A percentile compares a stretch with the other conserved stretches of the same genome.
Conservation (phyloP, 2,329 filamentous ascomycete genomes). For the Nemania bipapillata region DNA sequence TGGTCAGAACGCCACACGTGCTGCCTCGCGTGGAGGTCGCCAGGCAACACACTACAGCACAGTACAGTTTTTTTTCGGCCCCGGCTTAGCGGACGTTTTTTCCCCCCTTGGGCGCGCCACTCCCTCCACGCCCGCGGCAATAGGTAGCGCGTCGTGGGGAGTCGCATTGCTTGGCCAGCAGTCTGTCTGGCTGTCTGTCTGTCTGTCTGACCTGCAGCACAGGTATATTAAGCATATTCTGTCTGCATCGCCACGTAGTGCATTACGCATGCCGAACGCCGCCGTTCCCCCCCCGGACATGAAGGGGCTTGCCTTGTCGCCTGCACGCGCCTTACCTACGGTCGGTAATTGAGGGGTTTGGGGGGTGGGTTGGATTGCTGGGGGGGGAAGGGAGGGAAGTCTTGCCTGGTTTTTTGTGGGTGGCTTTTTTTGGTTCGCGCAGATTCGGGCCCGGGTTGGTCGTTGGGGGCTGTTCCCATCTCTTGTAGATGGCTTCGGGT, state of each 20-base stretch:
- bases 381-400: neutral
- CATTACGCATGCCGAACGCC: neutral
- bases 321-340: neutral
- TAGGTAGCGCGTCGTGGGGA: neutral
- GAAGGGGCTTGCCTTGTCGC: neutral
- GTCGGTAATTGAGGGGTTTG: neutral
- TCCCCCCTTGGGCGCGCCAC: neutral
- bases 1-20: constrained; percentile 1
- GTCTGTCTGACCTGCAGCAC: constrained; percentile 17
- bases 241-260: neutral
- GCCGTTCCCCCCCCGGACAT: neutral
- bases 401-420: neutral
- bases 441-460: neutral
- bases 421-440: neutral
- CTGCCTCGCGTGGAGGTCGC: neutral
- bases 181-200: no score
- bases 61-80: no score
- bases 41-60: neutral
- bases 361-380: no score
- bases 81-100: neutral
- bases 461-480: neutral
- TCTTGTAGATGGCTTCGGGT: neutral
- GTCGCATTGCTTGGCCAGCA: neutral
- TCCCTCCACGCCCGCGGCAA: neutral
- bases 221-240: neutral